Evolutionary conservation across 148 eudicot genomes (phyloP), one percentile per base, ranked within the genome.

Genomic region (Nepenthes gracilis): DNA sequence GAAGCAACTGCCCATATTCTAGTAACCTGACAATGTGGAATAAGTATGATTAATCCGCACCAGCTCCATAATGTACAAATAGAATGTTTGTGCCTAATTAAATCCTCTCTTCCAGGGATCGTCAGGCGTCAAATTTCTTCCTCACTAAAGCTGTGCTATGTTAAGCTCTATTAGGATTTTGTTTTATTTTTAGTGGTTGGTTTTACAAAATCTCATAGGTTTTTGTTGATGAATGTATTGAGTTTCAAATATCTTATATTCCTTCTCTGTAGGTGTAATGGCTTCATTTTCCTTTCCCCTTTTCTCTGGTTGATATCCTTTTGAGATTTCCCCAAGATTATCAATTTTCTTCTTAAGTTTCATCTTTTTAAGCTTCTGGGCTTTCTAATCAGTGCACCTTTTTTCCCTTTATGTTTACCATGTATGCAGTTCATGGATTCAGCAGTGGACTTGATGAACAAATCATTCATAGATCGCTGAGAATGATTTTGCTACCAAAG

Each of bases 341-440:
- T 64, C 59, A 51, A 13, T 58, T 43, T 48, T 55, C 36, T 71
- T 12, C 50, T 54, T 13, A 43, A 1, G 35, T 13, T 11, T 2
- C 34, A 1, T 33, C 43, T 36, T 23, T 9, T 6, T 49, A 9
- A 51, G 32, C 38, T 52, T 52, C 15, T 5, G 32, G n/a, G 2
- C 15, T 11, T 34, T 34, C 33, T 33, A 64, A 37, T 13, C 9
- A 8, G 53, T 6, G 23, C 11, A 64, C 40, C 40, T 9, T 7
- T 64, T 40, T 40, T 8, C n/a, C 50, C 64, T n/a, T 47, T 33
- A 6, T 60, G 63, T 34, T 34, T 74, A 78, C 90, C 36, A 6
- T 60, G 63, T 34, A 35, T 74, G 79, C 90, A 88, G 96, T 80
- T 92, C 67, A 74, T 88, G 94, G 96, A 92, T 74, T 85, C 97